These are phyloP conservation scores for Phallus indusiatus DNA, from an alignment of 768 basidiomycete genomes.

Conservation along the genomic window DNA sequence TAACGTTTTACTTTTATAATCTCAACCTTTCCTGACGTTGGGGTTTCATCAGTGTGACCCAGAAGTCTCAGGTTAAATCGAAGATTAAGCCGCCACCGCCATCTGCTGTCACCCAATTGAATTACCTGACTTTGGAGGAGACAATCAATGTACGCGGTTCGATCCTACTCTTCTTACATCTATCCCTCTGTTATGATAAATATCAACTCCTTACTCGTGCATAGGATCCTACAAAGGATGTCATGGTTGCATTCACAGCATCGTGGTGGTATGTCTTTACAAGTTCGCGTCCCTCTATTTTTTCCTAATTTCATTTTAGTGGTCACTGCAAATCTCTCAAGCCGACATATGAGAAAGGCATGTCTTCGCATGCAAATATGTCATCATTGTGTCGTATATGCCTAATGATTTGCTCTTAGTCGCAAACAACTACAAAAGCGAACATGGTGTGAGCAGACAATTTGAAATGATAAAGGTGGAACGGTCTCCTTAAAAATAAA, in stretches of 20 bases:
- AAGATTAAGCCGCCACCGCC: constrained; percentile 80
- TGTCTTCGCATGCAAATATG: background rate
- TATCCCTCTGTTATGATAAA: background rate
- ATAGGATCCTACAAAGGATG: constrained; percentile 65
- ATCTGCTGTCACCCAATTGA: constrained; percentile 56
- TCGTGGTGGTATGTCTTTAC: constrained; percentile 17
- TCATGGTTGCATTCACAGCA: constrained; percentile 77
- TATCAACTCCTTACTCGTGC: background rate
- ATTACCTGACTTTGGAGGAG: constrained; percentile 64
- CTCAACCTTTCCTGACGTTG: background rate
- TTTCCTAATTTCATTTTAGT: constrained; percentile 21
- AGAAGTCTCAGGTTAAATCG: constrained; percentile 75
- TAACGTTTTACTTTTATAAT: background rate
- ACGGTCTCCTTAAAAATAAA: background rate
- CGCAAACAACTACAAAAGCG: constrained; percentile 67
- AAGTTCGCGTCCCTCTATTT: background rate
- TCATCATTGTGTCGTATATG: background rate
- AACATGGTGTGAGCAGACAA: constrained; percentile 49
- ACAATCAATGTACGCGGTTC: constrained; percentile 44
- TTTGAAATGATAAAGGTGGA: background rate
- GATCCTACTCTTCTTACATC: constrained; percentile 15
- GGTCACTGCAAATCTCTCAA: constrained; percentile 93
- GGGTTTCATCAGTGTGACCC: constrained; percentile 44
- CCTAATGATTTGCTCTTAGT: constrained; percentile 32
- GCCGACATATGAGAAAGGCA: constrained; percentile 76